These are phyloP conservation scores for Penicillium sp. DNA, from an alignment of 2,329 filamentous ascomycete species.

Conservation along the genomic window DNA sequence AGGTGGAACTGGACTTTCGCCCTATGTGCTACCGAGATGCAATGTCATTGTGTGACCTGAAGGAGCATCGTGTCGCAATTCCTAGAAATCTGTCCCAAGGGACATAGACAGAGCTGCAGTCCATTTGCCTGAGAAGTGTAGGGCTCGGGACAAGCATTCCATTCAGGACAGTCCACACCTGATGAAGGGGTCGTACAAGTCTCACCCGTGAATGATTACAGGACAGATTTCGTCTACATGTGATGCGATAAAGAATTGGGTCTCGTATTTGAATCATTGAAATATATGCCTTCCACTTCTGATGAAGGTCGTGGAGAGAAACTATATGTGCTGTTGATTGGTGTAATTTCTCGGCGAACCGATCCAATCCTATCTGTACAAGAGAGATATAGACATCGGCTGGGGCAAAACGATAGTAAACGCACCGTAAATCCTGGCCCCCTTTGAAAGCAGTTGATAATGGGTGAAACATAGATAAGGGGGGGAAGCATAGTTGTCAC, in stretches of 20 bases:
- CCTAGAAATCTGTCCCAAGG: neutral
- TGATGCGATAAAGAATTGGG: neutral
- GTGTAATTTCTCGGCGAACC: neutral
- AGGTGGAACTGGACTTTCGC: neutral
- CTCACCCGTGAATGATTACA: neutral
- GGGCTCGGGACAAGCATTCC: neutral
- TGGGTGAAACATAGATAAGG: neutral
- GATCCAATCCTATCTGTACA: conserved; percentile 13
- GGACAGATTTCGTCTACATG: conserved; percentile 1
- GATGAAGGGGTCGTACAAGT: conserved; percentile 2
- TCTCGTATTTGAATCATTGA: neutral
- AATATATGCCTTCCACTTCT: neutral
- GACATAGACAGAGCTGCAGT: neutral
- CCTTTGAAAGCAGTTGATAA: neutral
- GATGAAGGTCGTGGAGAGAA: neutral
- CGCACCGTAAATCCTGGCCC: neutral
- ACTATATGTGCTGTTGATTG: conserved; percentile 10
- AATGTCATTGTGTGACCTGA: neutral
- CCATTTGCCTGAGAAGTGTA: neutral
- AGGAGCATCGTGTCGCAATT: neutral
- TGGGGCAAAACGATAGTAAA: neutral
- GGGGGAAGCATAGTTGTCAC: neutral
- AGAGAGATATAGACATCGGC: neutral
- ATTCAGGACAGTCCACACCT: neutral
- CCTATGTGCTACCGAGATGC: conserved; percentile 5